A percentile compares a stretch with the other conserved stretches of the same genome.
These are phyloP conservation scores for Synchytrium microbalum DNA, from an alignment of 371 early-diverging fungal genomes.

Conservation along the genomic window DNA sequence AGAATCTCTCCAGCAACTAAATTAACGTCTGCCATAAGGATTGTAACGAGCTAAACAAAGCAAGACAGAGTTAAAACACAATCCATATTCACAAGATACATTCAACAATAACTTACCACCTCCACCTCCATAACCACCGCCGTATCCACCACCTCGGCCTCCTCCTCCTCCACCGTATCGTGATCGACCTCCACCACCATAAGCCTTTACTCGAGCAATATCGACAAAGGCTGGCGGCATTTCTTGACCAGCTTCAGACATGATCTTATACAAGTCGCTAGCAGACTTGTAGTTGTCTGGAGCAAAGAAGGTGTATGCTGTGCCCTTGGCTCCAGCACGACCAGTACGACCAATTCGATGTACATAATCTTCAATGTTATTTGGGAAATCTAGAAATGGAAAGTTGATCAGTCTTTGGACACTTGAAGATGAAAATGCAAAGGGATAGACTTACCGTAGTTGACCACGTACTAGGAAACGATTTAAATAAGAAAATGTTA, in stretches of 20 bases:
- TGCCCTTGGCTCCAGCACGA: constrained; percentile 92
- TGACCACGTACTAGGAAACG: constrained; percentile 62
- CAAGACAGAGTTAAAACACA: no score
- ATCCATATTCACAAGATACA: no score
- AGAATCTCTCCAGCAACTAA: no score
- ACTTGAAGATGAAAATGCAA: no score
- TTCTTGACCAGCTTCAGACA: constrained; percentile 92
- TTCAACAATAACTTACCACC: not conserved
- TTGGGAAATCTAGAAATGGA: constrained; percentile 77
- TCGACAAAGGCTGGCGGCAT: constrained; percentile 78
- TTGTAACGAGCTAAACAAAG: no score
- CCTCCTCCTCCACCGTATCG: constrained; percentile 34
- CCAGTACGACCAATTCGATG: constrained; percentile 99
- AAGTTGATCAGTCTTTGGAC: no score
- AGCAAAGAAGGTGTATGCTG: constrained; percentile 95
- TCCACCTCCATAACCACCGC: constrained; percentile 21
- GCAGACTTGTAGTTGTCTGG: constrained; percentile 84
- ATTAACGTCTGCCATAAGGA: no score
- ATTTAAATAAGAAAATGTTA: no score
- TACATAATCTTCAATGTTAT: constrained; percentile 84
- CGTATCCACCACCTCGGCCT: constrained; percentile 14
- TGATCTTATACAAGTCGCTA: constrained; percentile 79
- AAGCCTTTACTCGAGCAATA: constrained; percentile 45
- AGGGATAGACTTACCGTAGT: constrained; percentile 88
- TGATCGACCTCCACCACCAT: constrained; percentile 6